Evolutionary conservation across 768 basidiomycete genomes (phyloP).

Genomic region (Agrocybe chaxingu): DNA sequence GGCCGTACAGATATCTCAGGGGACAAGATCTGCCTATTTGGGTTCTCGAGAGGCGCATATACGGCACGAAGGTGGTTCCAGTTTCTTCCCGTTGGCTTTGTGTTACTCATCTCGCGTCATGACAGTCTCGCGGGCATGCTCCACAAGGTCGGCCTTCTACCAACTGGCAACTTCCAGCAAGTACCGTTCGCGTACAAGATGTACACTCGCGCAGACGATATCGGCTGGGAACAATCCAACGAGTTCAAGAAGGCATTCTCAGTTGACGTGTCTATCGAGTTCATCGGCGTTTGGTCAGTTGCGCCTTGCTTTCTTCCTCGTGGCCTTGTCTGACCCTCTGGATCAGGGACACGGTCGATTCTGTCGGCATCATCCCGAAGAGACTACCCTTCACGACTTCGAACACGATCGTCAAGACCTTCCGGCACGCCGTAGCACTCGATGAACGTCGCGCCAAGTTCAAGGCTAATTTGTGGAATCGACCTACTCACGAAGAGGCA

Average conservation of each 20-base stretch:
- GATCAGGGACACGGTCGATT: slow-evolving; percentile 64
- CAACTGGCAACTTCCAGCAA: slow-evolving; percentile 48
- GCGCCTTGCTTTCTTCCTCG: neutral
- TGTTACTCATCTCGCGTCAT: neutral
- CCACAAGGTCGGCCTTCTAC: slow-evolving; percentile 48
- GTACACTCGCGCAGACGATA: slow-evolving; percentile 48
- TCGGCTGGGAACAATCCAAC: slow-evolving; percentile 45
- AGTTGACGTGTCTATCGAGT: slow-evolving; percentile 51
- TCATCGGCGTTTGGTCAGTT: slow-evolving; percentile 54
- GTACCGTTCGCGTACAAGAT: slow-evolving; percentile 65
- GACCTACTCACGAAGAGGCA: slow-evolving; percentile 27
- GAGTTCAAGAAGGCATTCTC: slow-evolving; percentile 58
- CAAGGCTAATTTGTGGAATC: slow-evolving; percentile 50
- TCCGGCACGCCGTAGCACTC: slow-evolving; percentile 65
- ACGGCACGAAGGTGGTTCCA: slow-evolving; percentile 46
- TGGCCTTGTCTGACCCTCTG: neutral
- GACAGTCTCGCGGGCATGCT: slow-evolving; percentile 47
- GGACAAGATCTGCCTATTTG: slow-evolving; percentile 64
- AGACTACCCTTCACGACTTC: slow-evolving; percentile 57
- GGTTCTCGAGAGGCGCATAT: slow-evolving; percentile 69
- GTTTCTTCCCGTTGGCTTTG: neutral
- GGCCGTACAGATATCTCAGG: slow-evolving; percentile 36
- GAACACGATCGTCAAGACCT: slow-evolving; percentile 51
- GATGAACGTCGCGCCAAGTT: slow-evolving; percentile 63
- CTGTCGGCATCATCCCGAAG: slow-evolving; percentile 52